These are phyloP conservation scores for Emmonsiellopsis sp. DNA, from an alignment of 2,329 filamentous ascomycete genomes.

Conservation along the genomic window DNA sequence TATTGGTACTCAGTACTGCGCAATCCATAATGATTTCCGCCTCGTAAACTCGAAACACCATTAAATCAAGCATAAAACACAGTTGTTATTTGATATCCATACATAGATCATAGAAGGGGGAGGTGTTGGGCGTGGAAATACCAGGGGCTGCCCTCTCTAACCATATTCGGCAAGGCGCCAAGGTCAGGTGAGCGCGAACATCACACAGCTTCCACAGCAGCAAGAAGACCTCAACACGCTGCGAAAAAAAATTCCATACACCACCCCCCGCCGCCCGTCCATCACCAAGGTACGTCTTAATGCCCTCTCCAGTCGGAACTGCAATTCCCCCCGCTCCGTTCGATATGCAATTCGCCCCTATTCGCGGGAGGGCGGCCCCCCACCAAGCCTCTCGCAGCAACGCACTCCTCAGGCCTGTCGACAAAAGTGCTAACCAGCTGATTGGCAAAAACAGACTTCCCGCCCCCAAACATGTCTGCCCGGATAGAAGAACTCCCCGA, in stretches of 20 bases:
- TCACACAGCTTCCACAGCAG: slow-evolving; percentile 27
- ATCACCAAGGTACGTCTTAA: slow-evolving; percentile 17
- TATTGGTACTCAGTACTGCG: too few relatives aligned
- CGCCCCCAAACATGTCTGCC: slow-evolving; percentile 31
- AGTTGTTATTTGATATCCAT: too few relatives aligned
- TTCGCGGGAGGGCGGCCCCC: neutral
- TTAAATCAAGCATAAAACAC: too few relatives aligned
- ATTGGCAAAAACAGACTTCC: neutral
- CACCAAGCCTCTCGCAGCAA: neutral
- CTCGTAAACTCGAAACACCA: too few relatives aligned
- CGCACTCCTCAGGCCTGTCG: neutral
- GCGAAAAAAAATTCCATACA: neutral
- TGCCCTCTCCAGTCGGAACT: slow-evolving; percentile 4
- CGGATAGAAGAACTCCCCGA: slow-evolving; percentile 78
- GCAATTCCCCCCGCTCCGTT: neutral
- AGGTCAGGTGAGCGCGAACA: slow-evolving; percentile 8
- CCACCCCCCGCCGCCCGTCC: neutral
- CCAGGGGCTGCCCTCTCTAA: slow-evolving; percentile 33
- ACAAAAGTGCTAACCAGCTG: neutral
- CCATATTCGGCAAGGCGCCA: slow-evolving; percentile 31
- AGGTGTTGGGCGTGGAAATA: slow-evolving; percentile 17
- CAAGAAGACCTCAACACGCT: slow-evolving; percentile 6
- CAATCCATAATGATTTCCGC: too few relatives aligned
- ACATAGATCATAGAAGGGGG: neutral
- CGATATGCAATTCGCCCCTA: neutral